These are phyloP conservation scores for Sphaerostilbella broomeana DNA, from an alignment of 2,329 filamentous ascomycete genomes.

Conservation along the genomic window DNA sequence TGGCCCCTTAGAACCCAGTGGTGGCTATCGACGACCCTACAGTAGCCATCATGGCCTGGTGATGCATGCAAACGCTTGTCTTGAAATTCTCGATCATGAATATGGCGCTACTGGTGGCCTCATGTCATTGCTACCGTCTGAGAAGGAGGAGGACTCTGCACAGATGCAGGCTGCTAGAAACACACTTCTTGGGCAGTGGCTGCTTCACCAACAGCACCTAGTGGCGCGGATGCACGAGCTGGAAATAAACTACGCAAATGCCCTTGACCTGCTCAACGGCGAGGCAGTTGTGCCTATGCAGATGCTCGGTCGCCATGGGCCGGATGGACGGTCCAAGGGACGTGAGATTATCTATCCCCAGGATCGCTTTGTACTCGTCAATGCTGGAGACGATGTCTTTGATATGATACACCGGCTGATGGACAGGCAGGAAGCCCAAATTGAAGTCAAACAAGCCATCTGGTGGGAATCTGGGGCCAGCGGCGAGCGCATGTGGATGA, in stretches of 20 bases:
- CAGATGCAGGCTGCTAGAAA: constrained; percentile 40
- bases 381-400: constrained; percentile 47
- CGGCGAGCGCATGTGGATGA: constrained; percentile 33
- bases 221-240: constrained; percentile 51
- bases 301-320: constrained; percentile 46
- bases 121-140: constrained; percentile 45
- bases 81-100: constrained; percentile 55
- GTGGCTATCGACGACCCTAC: constrained; percentile 29
- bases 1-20: constrained; percentile 16
- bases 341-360: constrained; percentile 49
- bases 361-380: constrained; percentile 49
- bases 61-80: constrained; percentile 52
- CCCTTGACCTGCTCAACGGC: constrained; percentile 42
- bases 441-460: constrained; percentile 28
- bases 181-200: constrained; percentile 51
- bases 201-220: constrained; percentile 48
- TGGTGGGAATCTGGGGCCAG: constrained; percentile 33
- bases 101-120: constrained; percentile 50
- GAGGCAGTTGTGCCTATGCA: constrained; percentile 46
- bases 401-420: constrained; percentile 40
- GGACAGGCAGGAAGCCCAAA: constrained; percentile 38
- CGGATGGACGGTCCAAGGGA: constrained; percentile 41
- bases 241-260: constrained; percentile 45
- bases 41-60: constrained; percentile 44
- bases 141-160: constrained; percentile 26